Conservation (phyloP, 805 yeast genomes). For the Henningerozyma blattae region DNA sequence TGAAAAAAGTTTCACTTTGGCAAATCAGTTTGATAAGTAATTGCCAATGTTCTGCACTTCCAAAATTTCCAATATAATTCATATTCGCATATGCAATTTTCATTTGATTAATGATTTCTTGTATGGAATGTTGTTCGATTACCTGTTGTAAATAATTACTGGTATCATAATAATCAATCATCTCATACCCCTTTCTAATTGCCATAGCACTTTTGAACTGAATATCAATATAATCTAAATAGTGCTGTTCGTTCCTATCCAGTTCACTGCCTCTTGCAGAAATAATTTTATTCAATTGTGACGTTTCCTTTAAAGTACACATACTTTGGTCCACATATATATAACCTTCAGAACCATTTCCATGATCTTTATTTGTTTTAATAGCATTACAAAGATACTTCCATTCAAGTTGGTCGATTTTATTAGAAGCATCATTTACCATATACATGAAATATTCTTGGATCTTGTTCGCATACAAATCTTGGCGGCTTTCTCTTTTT, state of each 20-base stretch:
- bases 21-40: no score
- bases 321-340: conserved; percentile 21
- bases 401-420: conserved; percentile 9
- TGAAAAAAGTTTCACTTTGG: no score
- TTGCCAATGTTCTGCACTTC: no score
- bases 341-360: neutral
- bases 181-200: conserved; percentile 27
- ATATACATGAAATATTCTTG: conserved; percentile 6
- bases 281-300: conserved; percentile 7
- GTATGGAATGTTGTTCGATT: no score
- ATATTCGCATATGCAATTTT: conserved; percentile 18
- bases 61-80: no score
- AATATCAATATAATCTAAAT: conserved; percentile 13
- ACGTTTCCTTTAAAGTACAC: conserved; percentile 16
- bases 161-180: conserved; percentile 45
- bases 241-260: conserved; percentile 2
- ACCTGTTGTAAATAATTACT: conserved; percentile 42
- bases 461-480: conserved; percentile 1
- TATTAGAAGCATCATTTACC: conserved; percentile 10
- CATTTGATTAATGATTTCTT: no score
- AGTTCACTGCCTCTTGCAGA: neutral
- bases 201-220: conserved; percentile 22
- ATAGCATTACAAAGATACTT: conserved; percentile 1
- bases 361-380: conserved; percentile 8
- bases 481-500: conserved; percentile 2